Conservation (phyloP, 192 early-diverging fungal genomes). For the Coemansia sp. region DNA sequence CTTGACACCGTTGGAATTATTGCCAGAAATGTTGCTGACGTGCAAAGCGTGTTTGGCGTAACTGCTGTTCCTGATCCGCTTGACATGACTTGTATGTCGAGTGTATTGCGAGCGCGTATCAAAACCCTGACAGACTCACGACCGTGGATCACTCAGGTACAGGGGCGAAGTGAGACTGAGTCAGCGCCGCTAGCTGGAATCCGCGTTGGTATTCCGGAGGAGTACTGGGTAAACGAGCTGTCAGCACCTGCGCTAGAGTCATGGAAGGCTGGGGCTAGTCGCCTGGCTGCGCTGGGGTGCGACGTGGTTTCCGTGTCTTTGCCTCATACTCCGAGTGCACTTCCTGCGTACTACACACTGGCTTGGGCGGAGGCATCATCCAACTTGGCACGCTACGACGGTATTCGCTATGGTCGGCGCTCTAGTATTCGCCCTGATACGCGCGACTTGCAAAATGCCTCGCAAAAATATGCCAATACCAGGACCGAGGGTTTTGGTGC, state of each 20-base stretch:
- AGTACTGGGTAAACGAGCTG: conserved; percentile 81
- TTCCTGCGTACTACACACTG: conserved; percentile 86
- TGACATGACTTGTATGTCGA: conserved; percentile 61
- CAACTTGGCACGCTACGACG: conserved; percentile 87
- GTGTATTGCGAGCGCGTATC: conserved; percentile 38
- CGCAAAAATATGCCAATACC: conserved; percentile 58
- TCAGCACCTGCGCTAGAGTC: conserved; percentile 50
- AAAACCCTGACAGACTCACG: conserved; percentile 7
- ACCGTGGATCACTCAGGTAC: conserved; percentile 4
- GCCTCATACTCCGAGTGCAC: conserved; percentile 65
- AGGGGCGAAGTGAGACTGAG: not conserved
- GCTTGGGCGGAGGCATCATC: conserved; percentile 89
- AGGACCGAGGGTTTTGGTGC: conserved; percentile 72
- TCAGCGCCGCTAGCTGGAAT: conserved; percentile 46
- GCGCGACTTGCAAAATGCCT: conserved; percentile 15
- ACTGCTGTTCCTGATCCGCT: conserved; percentile 24
- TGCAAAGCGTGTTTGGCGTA: conserved; percentile 8
- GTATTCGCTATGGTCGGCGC: conserved; percentile 74
- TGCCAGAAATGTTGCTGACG: conserved; percentile 59
- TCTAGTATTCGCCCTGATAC: not conserved
- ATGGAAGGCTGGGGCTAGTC: conserved; percentile 62
- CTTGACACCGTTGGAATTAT: conserved; percentile 89
- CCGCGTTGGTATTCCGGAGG: conserved; percentile 63
- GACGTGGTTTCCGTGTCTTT: conserved; percentile 68
- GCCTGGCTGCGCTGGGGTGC: conserved; percentile 63